Evolutionary conservation across 108 stramenopile species (phyloP).

Genomic region (Nitzschia sp.): DNA sequence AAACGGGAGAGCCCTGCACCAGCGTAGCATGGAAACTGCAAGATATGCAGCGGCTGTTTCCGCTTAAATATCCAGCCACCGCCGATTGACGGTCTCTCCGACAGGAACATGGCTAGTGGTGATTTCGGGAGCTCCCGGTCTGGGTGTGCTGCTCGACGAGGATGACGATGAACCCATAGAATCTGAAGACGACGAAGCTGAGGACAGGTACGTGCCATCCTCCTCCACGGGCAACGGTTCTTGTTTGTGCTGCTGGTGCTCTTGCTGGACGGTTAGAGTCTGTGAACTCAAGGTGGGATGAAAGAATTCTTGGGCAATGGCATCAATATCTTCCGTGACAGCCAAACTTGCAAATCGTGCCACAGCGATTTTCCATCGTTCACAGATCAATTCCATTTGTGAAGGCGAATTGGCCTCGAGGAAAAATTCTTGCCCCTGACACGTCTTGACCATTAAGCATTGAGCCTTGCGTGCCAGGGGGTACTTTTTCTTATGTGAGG

Average conservation of each 20-base stretch:
- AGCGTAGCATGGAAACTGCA: too few relatives aligned
- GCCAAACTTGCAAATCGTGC: constrained; percentile 43
- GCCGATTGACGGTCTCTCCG: not conserved
- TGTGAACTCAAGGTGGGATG: constrained; percentile 29
- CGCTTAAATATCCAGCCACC: not conserved
- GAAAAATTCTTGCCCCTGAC: constrained; percentile 33
- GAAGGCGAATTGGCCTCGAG: constrained; percentile 21
- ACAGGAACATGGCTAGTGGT: not conserved
- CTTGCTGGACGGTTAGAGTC: constrained; percentile 23
- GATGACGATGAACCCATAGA: not conserved
- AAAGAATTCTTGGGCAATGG: constrained; percentile 40
- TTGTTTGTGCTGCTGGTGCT: not conserved
- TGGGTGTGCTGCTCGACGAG: not conserved
- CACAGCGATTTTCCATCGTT: constrained; percentile 38
- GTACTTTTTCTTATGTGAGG: constrained; percentile 15
- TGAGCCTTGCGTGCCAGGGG: constrained; percentile 26
- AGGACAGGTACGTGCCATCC: not conserved
- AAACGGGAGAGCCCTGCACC: too few relatives aligned
- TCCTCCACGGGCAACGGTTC: not conserved
- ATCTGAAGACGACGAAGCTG: not conserved
- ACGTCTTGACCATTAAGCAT: constrained; percentile 29
- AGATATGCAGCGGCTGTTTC: too few relatives aligned
- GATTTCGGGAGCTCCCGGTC: not conserved
- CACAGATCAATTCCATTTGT: constrained; percentile 15
- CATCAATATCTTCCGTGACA: constrained; percentile 36